A percentile compares a stretch with the other conserved stretches of the same genome.
phyloP scores from a whole-genome alignment of 805 yeast species.

The Cyberlindnera misumaiensis region DNA sequence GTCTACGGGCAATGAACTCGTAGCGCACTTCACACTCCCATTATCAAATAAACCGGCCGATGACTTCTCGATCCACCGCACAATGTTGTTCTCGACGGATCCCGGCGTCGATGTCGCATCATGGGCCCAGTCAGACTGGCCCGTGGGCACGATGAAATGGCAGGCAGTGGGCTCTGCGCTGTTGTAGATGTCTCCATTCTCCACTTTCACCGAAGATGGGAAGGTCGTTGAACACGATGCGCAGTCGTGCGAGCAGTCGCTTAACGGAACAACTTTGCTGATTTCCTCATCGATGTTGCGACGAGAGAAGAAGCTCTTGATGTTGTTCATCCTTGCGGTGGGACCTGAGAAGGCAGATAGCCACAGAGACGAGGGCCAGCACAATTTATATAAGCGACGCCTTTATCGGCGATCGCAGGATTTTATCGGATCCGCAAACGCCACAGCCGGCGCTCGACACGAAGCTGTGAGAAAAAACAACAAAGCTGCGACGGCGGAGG shows the following conservation, averaged over 20 bases:
- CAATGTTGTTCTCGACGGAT: constrained; percentile 40
- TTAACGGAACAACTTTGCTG: constrained; percentile 32
- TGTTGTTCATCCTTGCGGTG: constrained; percentile 4
- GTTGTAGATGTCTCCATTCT: constrained; percentile 40
- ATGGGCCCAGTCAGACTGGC: constrained; percentile 77
- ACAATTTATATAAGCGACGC: too few species aligned
- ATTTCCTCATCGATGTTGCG: constrained; percentile 23
- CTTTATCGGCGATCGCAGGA: background rate
- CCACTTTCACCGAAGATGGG: constrained; percentile 43
- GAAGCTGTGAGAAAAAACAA: background rate
- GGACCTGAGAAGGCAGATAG: background rate
- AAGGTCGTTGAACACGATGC: constrained; percentile 44
- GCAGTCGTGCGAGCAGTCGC: constrained; percentile 50
- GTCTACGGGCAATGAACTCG: constrained; percentile 46
- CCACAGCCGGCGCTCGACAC: background rate
- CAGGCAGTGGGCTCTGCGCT: constrained; percentile 62
- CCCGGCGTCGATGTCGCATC: constrained; percentile 50
- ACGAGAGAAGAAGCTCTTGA: constrained; percentile 5
- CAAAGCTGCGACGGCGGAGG: background rate
- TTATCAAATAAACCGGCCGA: constrained; percentile 18
- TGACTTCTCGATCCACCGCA: constrained; percentile 26
- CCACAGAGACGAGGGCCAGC: too few species aligned
- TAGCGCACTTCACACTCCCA: constrained; percentile 40
- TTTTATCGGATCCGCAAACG: background rate
- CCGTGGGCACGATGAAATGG: constrained; percentile 80